These are phyloP conservation scores for Kodamaea nitidulidarum DNA, from an alignment of 805 yeast species.

Conservation along the genomic window DNA sequence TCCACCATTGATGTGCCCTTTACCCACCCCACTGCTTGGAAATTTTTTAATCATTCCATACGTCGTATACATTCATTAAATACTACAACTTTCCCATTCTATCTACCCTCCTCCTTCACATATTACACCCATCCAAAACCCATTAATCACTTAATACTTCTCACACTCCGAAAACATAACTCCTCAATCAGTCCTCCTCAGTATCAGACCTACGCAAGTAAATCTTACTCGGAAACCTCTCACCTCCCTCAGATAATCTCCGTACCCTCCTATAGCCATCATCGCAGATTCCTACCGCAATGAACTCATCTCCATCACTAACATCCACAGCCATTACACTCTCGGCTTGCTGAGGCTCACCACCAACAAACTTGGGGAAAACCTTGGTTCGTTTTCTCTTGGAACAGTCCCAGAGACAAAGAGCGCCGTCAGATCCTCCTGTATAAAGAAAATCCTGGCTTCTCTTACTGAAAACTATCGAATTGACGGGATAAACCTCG, in stretches of 20 bases:
- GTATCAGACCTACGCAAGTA: slow-evolving; percentile 7
- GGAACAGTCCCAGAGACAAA: slow-evolving; percentile 49
- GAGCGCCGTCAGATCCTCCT: slow-evolving; percentile 48
- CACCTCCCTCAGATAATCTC: slow-evolving; percentile 12
- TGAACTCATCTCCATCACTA: slow-evolving; percentile 13
- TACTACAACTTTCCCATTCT: no score
- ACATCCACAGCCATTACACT: slow-evolving; percentile 24
- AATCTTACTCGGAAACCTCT: slow-evolving; percentile 10
- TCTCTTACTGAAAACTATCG: slow-evolving; percentile 39
- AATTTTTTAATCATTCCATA: no score
- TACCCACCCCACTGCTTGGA: no score
- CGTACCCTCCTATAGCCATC: slow-evolving; percentile 35
- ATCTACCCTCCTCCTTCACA: no score
- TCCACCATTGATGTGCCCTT: no score
- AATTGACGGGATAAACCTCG: slow-evolving; percentile 50
- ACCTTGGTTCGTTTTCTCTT: slow-evolving; percentile 42
- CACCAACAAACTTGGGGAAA: slow-evolving; percentile 27
- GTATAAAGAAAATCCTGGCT: slow-evolving; percentile 40
- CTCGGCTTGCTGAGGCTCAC: slow-evolving; percentile 15
- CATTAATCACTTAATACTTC: no score
- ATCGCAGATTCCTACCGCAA: slow-evolving; percentile 42
- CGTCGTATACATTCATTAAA: no score
- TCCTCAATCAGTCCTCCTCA: slow-evolving; percentile 1
- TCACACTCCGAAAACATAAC: no score
- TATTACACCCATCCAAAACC: no score